Evolutionary conservation across 768 basidiomycete genomes (phyloP), one percentile per base, ranked within the genome.

Genomic region (Boletus huronensis): DNA sequence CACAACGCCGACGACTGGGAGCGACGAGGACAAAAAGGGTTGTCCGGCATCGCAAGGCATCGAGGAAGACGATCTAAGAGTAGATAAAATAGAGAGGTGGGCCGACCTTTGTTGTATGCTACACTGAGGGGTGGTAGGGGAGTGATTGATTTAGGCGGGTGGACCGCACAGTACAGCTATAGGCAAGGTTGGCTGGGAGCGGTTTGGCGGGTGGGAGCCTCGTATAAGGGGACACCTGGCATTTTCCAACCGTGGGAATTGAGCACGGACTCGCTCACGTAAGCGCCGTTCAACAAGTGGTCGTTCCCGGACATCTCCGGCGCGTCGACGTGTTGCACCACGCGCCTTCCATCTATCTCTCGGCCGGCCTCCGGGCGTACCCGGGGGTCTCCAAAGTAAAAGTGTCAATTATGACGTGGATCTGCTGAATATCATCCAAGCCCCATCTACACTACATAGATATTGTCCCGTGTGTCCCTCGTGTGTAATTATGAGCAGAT

Each of bases 151-250:
- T 70, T 70, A 67, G 69, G 70, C 66, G 70, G 61, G 63, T 63
- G 68, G 61, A 54, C 69, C 63, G 61, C 68, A 52, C 58, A 64
- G 60, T 69, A 66, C 66, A 65, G 68, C 69, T 72, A 70, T 71
- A 72, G 70, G 70, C 66, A 70, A 70, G 62, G 69, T 70, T 64
- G 67, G 64, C 67, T 66, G 69, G 61, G 68, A 51, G 66, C 48
- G n/a, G 69, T 70, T 72, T 70, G 65, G 69, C 63, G 69, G 69
- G 69, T 70, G 69, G 69, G 71, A 70, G 67, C 61, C 68, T 64
- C 59, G 70, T 70, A 70, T 70, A 70, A 70, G 69, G 70, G 66
- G 58, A 50, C 58, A 54, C 51, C 50, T 51, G 47, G 50, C 58
- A 68, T 57, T 63, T 67, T 65, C 52, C 50, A 70, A 69, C 66